Evolutionary conservation across 306 rosid species (phyloP), one percentile per base, ranked within the genome.

Genomic region (Adenanthera pavonina): DNA sequence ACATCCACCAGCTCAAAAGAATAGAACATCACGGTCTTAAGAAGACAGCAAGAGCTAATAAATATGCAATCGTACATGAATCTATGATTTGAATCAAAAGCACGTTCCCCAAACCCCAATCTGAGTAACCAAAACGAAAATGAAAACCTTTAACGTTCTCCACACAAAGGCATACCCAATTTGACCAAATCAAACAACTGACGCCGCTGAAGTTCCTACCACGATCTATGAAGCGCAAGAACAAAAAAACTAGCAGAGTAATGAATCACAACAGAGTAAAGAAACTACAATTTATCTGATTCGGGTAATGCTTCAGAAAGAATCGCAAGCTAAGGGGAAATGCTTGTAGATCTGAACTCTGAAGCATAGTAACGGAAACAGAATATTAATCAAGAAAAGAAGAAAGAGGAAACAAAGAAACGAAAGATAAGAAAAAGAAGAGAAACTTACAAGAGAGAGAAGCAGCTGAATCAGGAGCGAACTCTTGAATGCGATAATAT

Each of bases 341-440:
- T 76, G 81, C 52, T 15, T 30, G 71, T 41, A 75, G 90, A 91
- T 86, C 91, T 81, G 67, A 34, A 44, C 89, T 86, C 91, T 81
- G 67, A 34, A 44, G 46, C 2, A 57, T 16, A 13, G 12, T 36
- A 60, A 12, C 2, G 33, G 36, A 30, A 65, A 51, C 9, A 44
- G 13, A 44, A 53, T 38, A 38, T 2, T 0, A 75, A 8, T 11
- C 11, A 54, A 56, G 47, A 36, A 15, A 68, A 54, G 2, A 25
- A 13, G 15, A 7, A 25, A 64, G 2, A 4, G 67, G 47, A 15
- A 47, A 14, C 8, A 6, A 35, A 9, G 34, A 56, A 56, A 56
- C 10, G 56, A n/a, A 33, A 41, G 43, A 8, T 14, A 12, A 74
- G 17, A 11, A 10, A 25, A 64, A 6, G 20, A 11, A 57, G 20